Conservation (phyloP, 78 protist species). For the Dictyostelium purpureum region DNA sequence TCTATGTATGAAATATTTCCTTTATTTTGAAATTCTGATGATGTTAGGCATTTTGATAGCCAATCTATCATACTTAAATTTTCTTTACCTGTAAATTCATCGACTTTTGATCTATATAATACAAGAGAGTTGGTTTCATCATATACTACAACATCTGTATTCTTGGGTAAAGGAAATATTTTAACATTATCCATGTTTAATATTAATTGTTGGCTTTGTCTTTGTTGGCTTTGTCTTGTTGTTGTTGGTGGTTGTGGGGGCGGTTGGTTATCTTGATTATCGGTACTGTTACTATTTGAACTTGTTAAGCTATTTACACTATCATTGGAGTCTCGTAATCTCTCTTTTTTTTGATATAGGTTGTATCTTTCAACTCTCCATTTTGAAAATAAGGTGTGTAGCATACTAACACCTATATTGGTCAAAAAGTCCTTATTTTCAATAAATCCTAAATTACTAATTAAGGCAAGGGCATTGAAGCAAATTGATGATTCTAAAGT, state of each 20-base stretch:
- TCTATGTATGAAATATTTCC: background rate
- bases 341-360: background rate
- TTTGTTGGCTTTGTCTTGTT: background rate
- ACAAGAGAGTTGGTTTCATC: conserved; percentile 21
- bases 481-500: conserved; percentile 43
- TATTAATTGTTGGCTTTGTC: background rate
- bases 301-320: background rate
- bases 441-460: background rate
- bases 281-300: background rate
- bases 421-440: background rate
- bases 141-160: conserved; percentile 12
- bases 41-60: background rate
- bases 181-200: background rate
- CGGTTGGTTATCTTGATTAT: no score
- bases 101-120: background rate
- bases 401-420: conserved; percentile 35
- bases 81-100: conserved; percentile 40
- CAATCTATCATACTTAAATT: background rate
- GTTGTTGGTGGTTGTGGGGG: no score
- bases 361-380: background rate
- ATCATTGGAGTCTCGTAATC: background rate
- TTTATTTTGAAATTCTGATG: background rate
- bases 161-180: conserved; percentile 28
- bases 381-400: conserved; percentile 9
- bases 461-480: conserved; percentile 12